Base-by-base conservation (phyloP, 495 filamentous ascomycete species). In the Lepidopterella palustris region DNA sequence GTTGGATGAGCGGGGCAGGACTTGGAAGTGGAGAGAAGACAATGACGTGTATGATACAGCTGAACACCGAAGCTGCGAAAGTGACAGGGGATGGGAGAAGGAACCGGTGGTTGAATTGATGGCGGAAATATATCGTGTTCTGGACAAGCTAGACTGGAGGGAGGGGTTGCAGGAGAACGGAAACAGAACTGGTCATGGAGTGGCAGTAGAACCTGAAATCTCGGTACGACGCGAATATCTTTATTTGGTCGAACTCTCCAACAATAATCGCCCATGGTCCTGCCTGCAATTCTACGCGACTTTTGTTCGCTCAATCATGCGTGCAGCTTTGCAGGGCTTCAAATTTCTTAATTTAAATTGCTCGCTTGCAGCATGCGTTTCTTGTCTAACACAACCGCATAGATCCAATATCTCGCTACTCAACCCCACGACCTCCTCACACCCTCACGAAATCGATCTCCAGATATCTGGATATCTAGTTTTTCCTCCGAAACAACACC, bases 1-100 rank as follows among this genome's bases (percentile, higher is more conserved):
- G 42, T 65, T 55, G 68, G 66, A 31, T 72, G 65, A 71, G 35
- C 57, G 58, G 52, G 40, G 57, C 47, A 48, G 53, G 24, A 21
- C 49, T 52, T 31, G 58, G 48, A 49, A 9, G 11, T 40, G 45
- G 51, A 54, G 23, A 50, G 27, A 50, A 39, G 51, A 31, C 32
- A 45, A 35, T 20, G 24, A 23, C 10, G 42, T n/a, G n/a, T 25
- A 21, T 42, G 53, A 52, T 40, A 28, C 21, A 3, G 21, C 1
- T 49, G 45, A 10, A 21, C 45, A 60, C 56, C 28, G 49, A 20
- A 26, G 45, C 53, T 15, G 28, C 48, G 4, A 56, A 55, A 32
- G 49, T 40, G 21, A 25, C 25, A 8, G 60, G 55, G 23, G 57
- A 24, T 8, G 57, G 26, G 51, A 35, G 18, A 18, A 23, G 31